Evolutionary conservation across 345 rosid species (phyloP).

Genomic region (Pistacia vera): DNA sequence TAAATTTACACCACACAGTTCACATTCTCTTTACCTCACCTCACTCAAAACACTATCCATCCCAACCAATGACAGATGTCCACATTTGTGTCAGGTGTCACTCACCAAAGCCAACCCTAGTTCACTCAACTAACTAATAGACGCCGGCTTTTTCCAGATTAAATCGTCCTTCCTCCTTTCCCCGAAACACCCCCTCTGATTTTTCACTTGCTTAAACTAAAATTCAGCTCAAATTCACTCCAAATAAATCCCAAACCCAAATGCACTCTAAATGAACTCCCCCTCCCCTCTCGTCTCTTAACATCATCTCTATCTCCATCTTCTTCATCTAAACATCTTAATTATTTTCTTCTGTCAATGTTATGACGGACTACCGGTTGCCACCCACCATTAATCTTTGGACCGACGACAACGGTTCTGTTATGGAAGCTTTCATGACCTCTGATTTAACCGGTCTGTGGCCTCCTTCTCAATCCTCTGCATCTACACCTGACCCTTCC

Average conservation of each 20-base stretch:
- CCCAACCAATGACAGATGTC: not conserved
- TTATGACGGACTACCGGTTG: constrained; percentile 55
- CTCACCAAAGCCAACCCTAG: not conserved
- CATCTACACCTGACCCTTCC: constrained; percentile 29
- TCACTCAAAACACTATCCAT: not conserved
- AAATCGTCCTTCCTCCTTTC: constrained; percentile 30
- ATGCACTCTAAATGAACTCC: constrained; percentile 14
- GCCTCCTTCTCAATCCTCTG: constrained; percentile 55
- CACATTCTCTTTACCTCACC: not conserved
- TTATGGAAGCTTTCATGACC: constrained; percentile 95
- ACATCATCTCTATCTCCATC: not conserved
- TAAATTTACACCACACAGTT: not conserved
- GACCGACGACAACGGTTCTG: constrained; percentile 85
- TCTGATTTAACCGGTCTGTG: constrained; percentile 76
- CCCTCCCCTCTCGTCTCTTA: not conserved
- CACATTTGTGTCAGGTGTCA: not conserved
- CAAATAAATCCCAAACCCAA: constrained; percentile 49
- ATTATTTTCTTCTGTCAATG: not conserved
- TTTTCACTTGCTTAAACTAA: not conserved
- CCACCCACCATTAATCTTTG: constrained; percentile 72
- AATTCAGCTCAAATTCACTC: constrained; percentile 38
- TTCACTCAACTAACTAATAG: not conserved
- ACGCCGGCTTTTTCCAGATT: constrained; percentile 33
- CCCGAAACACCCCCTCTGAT: constrained; percentile 20
- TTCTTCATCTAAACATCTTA: not conserved